phyloP scores from a whole-genome alignment of 2,329 filamentous ascomycete genomes.

The Microdochium nivale region DNA sequence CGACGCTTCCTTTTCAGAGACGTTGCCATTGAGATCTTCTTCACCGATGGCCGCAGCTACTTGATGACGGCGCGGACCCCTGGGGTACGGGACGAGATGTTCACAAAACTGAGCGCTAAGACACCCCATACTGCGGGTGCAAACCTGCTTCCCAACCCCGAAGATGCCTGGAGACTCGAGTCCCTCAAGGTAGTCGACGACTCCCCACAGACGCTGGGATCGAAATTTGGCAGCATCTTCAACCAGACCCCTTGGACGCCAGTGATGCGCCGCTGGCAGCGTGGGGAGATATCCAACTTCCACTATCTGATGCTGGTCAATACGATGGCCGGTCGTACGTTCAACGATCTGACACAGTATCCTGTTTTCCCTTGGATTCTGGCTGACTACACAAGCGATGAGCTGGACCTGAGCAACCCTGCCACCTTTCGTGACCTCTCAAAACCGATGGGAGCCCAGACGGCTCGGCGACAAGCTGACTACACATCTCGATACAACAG shows the following conservation, averaged over 20 bases:
- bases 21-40: slow-evolving; percentile 95
- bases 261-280: slow-evolving; percentile 81
- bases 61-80: slow-evolving; percentile 77
- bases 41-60: slow-evolving; percentile 93
- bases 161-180: slow-evolving; percentile 89
- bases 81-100: slow-evolving; percentile 68
- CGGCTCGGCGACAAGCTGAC: slow-evolving; percentile 62
- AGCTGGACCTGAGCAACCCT: slow-evolving; percentile 78
- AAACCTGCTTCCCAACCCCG: slow-evolving; percentile 63
- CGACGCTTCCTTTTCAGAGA: slow-evolving; percentile 91
- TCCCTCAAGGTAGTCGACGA: slow-evolving; percentile 63
- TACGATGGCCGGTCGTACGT: slow-evolving; percentile 91
- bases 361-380: slow-evolving; percentile 97
- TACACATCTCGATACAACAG: slow-evolving; percentile 80
- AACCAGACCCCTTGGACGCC: slow-evolving; percentile 74
- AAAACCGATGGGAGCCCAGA: slow-evolving; percentile 95
- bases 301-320: slow-evolving; percentile 98
- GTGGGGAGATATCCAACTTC: slow-evolving; percentile 95
- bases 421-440: slow-evolving; percentile 82
- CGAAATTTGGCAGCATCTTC: slow-evolving; percentile 88
- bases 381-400: slow-evolving; percentile 90
- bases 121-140: slow-evolving; percentile 71
- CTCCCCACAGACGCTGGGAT: slow-evolving; percentile 58
- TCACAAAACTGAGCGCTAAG: slow-evolving; percentile 64
- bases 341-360: slow-evolving; percentile 97